phyloP scores from a whole-genome alignment of 208 protist genomes.

The Acanthamoeba healyi region DNA sequence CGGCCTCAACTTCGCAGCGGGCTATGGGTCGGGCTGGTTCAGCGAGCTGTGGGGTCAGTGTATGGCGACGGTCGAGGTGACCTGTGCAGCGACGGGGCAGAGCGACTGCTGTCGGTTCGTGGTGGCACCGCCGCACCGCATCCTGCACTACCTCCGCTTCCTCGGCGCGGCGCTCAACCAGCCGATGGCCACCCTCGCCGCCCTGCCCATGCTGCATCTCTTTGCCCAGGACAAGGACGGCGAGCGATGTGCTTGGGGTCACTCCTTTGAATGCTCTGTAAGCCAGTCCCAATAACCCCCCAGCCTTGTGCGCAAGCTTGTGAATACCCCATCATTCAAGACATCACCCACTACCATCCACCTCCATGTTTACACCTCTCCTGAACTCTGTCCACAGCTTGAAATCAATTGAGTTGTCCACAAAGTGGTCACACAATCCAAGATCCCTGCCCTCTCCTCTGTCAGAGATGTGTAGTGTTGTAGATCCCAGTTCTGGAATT shows the following conservation, averaged over 20 bases:
- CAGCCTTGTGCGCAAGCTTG: too few species aligned
- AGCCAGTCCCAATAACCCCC: background rate
- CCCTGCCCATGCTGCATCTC: conserved; percentile 45
- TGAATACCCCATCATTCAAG: too few species aligned
- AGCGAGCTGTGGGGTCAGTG: conserved; percentile 20
- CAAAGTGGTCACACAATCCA: too few species aligned
- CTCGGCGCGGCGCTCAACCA: conserved; percentile 3
- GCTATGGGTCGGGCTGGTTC: conserved; percentile 63
- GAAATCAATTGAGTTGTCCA: too few species aligned
- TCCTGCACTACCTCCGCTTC: conserved; percentile 56
- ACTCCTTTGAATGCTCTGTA: background rate
- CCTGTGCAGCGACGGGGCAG: background rate
- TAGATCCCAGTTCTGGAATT: too few species aligned
- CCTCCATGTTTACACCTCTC: too few species aligned
- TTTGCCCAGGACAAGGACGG: conserved; percentile 29
- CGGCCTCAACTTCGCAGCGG: background rate
- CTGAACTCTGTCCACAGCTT: too few species aligned
- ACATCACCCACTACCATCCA: too few species aligned
- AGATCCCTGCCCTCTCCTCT: too few species aligned
- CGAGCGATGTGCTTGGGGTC: background rate
- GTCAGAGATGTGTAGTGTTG: too few species aligned
- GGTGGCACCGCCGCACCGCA: conserved; percentile 42
- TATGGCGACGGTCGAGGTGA: conserved; percentile 57
- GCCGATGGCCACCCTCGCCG: background rate
- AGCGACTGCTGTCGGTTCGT: conserved; percentile 57